Evolutionary conservation across 257 asterid genomes (phyloP), one percentile per base, ranked within the genome.

Genomic region (Capsicum baccatum): DNA sequence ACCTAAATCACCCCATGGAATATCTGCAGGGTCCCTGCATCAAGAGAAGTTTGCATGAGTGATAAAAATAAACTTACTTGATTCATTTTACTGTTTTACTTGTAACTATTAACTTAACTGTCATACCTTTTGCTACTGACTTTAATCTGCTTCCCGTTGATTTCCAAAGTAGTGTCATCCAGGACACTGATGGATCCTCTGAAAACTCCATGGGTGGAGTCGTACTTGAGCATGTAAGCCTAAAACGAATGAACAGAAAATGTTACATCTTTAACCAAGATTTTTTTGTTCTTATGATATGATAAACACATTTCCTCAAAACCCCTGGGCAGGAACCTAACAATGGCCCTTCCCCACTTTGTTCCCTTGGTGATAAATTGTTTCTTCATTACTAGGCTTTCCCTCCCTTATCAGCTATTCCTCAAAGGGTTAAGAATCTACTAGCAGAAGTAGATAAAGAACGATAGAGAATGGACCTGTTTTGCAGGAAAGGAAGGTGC

Each of bases 191-290:
- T 86, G 68, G 92, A 90, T 83, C 97, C 98, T 82, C 89, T 87
- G 90, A 89, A 94, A 59, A 92, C 93, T 81, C 99, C 99, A 69
- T 97, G 99, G 70, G 99, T 97, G 39, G 99, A 97, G 80, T 97
- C 99, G 87, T 95, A 97, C 91, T 97, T 97, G 84, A 94, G 91
- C 99, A 97, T 94, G 93, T 97, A 97, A 67, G 99, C 98, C 99
- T 95, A 92, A 85, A 82, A 86, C 79, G 76, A 85, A 59, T 3
- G 74, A 64, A 67, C 73, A 84, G 71, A 69, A 87, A 26, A 84
- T 71, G 48, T 66, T n/a, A 68, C 59, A 48, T 14, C 39, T 7
- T 48, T 48, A 6, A 26, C 14, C 47, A 60, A 74, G 47, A 74
- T 50, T 21, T 74, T 12, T 15, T 21, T 50, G 19, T 11, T 74